phyloP scores from a whole-genome alignment of 805 yeast species.

The Lachancea lanzarotensis region DNA sequence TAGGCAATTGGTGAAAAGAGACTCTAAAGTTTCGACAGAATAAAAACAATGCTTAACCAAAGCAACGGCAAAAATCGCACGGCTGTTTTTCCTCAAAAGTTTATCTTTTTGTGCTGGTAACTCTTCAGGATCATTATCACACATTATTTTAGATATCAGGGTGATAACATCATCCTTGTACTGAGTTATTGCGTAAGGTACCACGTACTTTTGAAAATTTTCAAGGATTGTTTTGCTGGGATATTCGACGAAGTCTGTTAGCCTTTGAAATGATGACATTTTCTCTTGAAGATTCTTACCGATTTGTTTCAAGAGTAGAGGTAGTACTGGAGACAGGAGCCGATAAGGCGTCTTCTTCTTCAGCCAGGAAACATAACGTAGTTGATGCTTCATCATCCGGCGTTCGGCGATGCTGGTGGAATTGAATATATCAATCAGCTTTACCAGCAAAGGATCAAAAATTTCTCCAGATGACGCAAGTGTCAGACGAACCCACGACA shows the following conservation, averaged over 20 bases:
- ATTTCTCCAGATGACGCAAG: conserved; percentile 58
- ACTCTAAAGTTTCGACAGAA: conserved; percentile 27
- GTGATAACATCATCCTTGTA: conserved; percentile 54
- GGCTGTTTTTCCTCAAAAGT: conserved; percentile 26
- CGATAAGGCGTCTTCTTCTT: conserved; percentile 68
- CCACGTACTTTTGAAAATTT: conserved; percentile 64
- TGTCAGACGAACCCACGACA: conserved; percentile 61
- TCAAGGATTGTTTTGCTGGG: conserved; percentile 54
- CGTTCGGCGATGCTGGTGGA: conserved; percentile 54
- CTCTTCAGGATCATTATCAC: conserved; percentile 17
- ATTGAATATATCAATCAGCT: conserved; percentile 59
- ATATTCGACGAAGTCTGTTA: conserved; percentile 62
- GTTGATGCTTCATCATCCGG: conserved; percentile 60
- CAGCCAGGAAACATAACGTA: conserved; percentile 51
- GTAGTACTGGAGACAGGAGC: conserved; percentile 70
- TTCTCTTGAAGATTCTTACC: conserved; percentile 47
- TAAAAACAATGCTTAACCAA: conserved; percentile 29
- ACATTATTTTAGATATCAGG: conserved; percentile 28
- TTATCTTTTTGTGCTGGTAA: conserved; percentile 18
- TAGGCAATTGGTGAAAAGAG: conserved; percentile 24
- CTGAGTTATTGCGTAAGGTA: conserved; percentile 68
- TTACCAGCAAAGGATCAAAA: conserved; percentile 57
- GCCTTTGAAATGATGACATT: conserved; percentile 47
- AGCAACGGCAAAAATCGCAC: conserved; percentile 32
- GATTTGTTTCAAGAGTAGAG: conserved; percentile 58